phyloP scores from a whole-genome alignment of 2,329 filamentous ascomycete species.

The Coniochaeta sp. region DNA sequence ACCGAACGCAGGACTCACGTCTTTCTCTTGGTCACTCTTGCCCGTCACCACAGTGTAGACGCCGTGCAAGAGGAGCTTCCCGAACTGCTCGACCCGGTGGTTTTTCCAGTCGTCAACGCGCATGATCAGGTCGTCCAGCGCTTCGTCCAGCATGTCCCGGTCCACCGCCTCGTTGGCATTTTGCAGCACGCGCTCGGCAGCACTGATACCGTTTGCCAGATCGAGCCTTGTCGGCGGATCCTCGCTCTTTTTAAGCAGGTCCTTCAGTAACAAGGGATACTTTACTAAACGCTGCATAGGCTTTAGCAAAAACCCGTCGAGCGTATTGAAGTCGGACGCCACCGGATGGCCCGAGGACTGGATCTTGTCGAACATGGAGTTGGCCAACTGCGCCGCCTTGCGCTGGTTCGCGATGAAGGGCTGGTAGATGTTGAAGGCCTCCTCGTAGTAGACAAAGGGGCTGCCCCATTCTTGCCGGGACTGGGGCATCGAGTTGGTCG shows the following conservation, averaged over 20 bases:
- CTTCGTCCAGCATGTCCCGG: conserved; percentile 76
- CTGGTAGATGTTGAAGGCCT: conserved; percentile 87
- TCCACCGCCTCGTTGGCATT: conserved; percentile 89
- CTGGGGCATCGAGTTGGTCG: conserved; percentile 77
- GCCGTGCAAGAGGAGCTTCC: conserved; percentile 79
- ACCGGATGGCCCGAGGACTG: conserved; percentile 68
- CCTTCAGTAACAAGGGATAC: conserved; percentile 86
- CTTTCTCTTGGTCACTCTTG: conserved; percentile 84
- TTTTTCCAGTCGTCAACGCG: conserved; percentile 97
- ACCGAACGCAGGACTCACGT: conserved; percentile 49
- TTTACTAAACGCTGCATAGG: conserved; percentile 94
- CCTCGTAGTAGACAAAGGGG: conserved; percentile 79
- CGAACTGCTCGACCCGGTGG: conserved; percentile 82
- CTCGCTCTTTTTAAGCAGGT: conserved; percentile 79
- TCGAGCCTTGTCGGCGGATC: conserved; percentile 65
- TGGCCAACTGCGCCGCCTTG: conserved; percentile 79
- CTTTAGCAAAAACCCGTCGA: conserved; percentile 90
- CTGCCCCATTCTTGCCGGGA: conserved; percentile 85
- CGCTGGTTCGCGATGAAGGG: conserved; percentile 96
- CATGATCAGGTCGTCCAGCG: conserved; percentile 70
- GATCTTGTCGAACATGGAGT: conserved; percentile 82
- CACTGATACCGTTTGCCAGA: conserved; percentile 68
- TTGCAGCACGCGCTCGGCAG: conserved; percentile 72
- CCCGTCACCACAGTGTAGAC: conserved; percentile 88
- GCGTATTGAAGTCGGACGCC: conserved; percentile 76